Evolutionary conservation across 441 rosid genomes (phyloP).

Genomic region (Aquilaria agallochum): DNA sequence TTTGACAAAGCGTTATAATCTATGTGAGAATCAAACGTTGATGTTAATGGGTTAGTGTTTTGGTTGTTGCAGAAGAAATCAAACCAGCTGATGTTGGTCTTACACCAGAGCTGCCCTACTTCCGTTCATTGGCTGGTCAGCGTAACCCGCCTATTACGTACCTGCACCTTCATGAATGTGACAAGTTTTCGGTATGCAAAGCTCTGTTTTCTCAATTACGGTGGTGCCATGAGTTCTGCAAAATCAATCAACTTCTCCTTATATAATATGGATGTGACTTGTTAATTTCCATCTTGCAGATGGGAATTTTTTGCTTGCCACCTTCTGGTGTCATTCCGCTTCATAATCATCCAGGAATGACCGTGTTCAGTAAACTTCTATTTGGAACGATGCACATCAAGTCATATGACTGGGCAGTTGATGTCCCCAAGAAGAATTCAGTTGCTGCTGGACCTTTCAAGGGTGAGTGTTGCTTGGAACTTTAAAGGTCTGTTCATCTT

Average conservation of each 20-base stretch:
- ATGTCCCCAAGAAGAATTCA: conserved; percentile 37
- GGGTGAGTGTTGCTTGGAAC: conserved; percentile 21
- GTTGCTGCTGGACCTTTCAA: conserved; percentile 19
- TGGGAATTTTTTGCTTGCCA: conserved; percentile 94
- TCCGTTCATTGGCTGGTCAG: conserved; percentile 13
- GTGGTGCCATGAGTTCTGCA: neutral
- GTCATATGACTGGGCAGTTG: conserved; percentile 82
- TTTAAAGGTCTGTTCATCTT: neutral
- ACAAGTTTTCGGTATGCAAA: conserved; percentile 61
- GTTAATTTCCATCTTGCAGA: conserved; percentile 37
- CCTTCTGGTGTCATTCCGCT: conserved; percentile 84
- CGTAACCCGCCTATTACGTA: conserved; percentile 48
- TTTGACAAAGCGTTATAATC: too few relatives aligned
- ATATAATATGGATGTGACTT: neutral
- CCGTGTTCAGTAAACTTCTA: conserved; percentile 89
- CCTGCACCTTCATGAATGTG: conserved; percentile 50
- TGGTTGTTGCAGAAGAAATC: conserved; percentile 43
- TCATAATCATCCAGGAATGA: conserved; percentile 97
- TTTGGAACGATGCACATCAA: conserved; percentile 92
- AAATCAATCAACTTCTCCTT: neutral
- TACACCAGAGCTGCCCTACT: conserved; percentile 45
- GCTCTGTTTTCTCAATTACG: neutral
- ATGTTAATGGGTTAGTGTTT: too few relatives aligned
- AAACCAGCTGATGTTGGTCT: conserved; percentile 59
- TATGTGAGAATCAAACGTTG: too few relatives aligned